Percentiles rank a stretch among this genome's conserved stretches.
Conservation (phyloP, 768 basidiomycete genomes). For the Mycena haematopus region DNA sequence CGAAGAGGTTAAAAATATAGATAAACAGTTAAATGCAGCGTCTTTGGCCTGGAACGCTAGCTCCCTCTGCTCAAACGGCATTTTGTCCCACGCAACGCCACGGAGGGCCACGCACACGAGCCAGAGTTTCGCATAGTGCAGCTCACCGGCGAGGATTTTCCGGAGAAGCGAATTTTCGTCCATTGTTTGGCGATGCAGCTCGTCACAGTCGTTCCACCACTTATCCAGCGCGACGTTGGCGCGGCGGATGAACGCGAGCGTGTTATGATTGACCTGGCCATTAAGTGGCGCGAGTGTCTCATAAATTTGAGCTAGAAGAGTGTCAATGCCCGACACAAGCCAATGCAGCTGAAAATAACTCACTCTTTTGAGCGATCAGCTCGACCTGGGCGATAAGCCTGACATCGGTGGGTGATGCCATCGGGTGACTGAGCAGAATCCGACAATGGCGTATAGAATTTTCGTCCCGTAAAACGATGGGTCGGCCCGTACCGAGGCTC, state of each 20-base stretch:
- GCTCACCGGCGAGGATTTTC: conserved; percentile 86
- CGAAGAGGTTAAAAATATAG: conserved; percentile 81
- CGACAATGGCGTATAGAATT: conserved; percentile 86
- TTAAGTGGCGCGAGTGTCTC: conserved; percentile 87
- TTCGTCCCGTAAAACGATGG: conserved; percentile 89
- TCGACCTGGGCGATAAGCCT: conserved; percentile 88
- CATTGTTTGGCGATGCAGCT: conserved; percentile 81
- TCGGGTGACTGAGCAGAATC: conserved; percentile 78
- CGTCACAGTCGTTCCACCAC: conserved; percentile 92
- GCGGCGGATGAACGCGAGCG: conserved; percentile 85
- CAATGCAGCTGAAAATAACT: conserved; percentile 31
- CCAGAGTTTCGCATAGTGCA: conserved; percentile 95
- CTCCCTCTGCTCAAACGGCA: conserved; percentile 94
- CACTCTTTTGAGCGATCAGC: conserved; percentile 90
- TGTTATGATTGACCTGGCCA: conserved; percentile 85
- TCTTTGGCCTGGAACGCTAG: conserved; percentile 96
- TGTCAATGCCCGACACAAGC: neutral
- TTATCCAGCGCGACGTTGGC: conserved; percentile 87
- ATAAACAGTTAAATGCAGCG: conserved; percentile 84
- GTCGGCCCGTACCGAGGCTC: conserved; percentile 91
- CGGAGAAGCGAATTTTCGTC: conserved; percentile 86
- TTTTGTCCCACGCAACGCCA: conserved; percentile 94
- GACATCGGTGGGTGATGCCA: conserved; percentile 91
- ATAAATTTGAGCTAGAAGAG: conserved; percentile 81
- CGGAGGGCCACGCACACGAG: conserved; percentile 91